These are phyloP conservation scores for Leucocoprinus sp. DNA, from an alignment of 768 basidiomycete genomes.

Conservation along the genomic window DNA sequence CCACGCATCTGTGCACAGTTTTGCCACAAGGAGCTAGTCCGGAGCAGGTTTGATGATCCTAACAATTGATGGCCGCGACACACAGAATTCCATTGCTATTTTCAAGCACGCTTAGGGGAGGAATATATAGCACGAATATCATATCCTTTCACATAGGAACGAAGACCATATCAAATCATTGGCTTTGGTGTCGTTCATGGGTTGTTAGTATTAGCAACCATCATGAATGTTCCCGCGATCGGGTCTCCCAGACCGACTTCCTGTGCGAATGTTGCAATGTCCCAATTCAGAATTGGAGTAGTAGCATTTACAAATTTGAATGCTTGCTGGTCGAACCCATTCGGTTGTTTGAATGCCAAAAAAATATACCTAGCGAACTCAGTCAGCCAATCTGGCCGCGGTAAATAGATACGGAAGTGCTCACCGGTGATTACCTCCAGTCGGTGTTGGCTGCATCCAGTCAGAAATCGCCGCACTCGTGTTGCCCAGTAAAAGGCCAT, in stretches of 20 bases:
- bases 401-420: neutral
- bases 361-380: slow-evolving; percentile 45
- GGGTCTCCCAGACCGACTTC: slow-evolving; percentile 35
- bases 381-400: too few relatives aligned
- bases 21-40: too few relatives aligned
- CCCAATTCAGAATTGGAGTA: slow-evolving; percentile 29
- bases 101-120: neutral
- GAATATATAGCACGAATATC: neutral
- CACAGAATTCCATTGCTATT: neutral
- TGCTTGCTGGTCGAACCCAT: slow-evolving; percentile 31
- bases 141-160: neutral
- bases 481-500: slow-evolving; percentile 23
- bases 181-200: neutral
- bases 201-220: slow-evolving; percentile 23
- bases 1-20: too few relatives aligned
- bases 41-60: neutral
- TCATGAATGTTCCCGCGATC: slow-evolving; percentile 43
- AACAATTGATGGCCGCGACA: neutral
- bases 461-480: slow-evolving; percentile 30
- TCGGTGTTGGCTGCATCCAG: slow-evolving; percentile 29
- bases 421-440: neutral
- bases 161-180: neutral
- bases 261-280: slow-evolving; percentile 34
- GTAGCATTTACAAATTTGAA: slow-evolving; percentile 28
- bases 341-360: slow-evolving; percentile 37